Percentiles rank a stretch among this genome's conserved stretches.
phyloP scores from a whole-genome alignment of 768 basidiomycete species.

The Boletellus ananiceps region DNA sequence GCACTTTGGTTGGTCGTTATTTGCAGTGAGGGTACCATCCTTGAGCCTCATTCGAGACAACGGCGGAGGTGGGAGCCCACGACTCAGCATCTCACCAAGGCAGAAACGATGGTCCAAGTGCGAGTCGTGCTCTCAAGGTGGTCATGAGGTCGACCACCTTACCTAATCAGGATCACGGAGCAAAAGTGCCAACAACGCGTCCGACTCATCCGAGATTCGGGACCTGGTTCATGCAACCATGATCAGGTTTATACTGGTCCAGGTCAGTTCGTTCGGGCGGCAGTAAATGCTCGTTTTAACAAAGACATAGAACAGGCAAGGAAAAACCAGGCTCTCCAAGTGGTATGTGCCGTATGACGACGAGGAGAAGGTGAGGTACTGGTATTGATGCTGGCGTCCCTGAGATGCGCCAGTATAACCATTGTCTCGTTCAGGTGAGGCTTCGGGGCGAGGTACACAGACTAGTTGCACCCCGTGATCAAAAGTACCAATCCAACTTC shows the following conservation, averaged over 20 bases:
- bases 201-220: background rate
- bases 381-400: background rate
- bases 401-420: background rate
- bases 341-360: conserved; percentile 99
- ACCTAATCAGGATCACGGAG: conserved; percentile 11
- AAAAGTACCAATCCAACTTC: conserved; percentile 99
- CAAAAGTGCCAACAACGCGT: background rate
- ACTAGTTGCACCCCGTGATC: conserved; percentile 91
- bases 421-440: conserved; percentile 55
- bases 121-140: too few relatives aligned
- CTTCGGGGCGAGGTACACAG: conserved; percentile 95
- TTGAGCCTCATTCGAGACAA: too few relatives aligned
- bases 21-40: too few relatives aligned
- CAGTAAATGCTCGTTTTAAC: background rate
- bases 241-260: conserved; percentile 98
- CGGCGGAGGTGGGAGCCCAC: too few relatives aligned
- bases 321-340: conserved; percentile 94
- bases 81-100: too few relatives aligned
- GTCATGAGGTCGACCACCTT: background rate
- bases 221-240: conserved; percentile 39
- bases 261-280: conserved; percentile 47
- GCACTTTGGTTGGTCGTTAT: too few relatives aligned
- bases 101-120: too few relatives aligned
- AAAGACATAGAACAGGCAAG: conserved; percentile 81
- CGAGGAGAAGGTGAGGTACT: conserved; percentile 81